Base-by-base conservation (phyloP, 2,329 filamentous ascomycete genomes). In the Alternaria solani region DNA sequence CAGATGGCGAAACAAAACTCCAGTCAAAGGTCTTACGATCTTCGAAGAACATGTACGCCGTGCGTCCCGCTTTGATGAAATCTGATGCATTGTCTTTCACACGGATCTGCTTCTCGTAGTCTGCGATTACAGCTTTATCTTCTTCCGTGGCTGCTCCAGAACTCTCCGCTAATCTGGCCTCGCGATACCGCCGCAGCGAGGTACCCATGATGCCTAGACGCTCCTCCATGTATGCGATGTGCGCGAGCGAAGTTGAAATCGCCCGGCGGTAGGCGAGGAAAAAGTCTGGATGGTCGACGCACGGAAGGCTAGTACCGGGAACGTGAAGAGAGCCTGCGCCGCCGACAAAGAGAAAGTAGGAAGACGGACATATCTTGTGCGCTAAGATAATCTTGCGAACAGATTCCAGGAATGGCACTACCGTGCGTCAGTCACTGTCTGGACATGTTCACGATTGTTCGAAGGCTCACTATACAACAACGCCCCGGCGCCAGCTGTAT, bases 41-140 rank as follows among this genome's bases (percentile, higher is more conserved):
- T 32, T 78, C 73, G 11, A 78, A 78, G 34, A 78, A 78, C 74
- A 78, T 77, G 42, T 55, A 78, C 25, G 69, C 70, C n/a, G 75
- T 74, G 2, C 76, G 59, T 1, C 68, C 74, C 1, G 74, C 75
- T 25, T 71, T 75, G 16, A 77, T 76, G 16, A 77, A 77, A 59
- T 74, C 70, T 0, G 59, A 64, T 2, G 74, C 71, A 4, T 57
- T 48, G 20, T 76, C 73, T 26, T 74, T 74, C 3, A 12, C 34
- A 28, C 57, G 67, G 16, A 75, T 67, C 0, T 53, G 49, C 1
- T 59, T 53, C 46, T 77, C 75, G 25, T 75, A 76, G 30, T 66
- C 65, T 7, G 41, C 57, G 9, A 75, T 73, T 0, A 52, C 54
- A 1, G 56, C 30, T 16, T 32, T 25, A 16, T 75, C 61, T 14